Base-by-base conservation (phyloP, 2,329 filamentous ascomycete genomes). In the Fusarium dlaminii region DNA sequence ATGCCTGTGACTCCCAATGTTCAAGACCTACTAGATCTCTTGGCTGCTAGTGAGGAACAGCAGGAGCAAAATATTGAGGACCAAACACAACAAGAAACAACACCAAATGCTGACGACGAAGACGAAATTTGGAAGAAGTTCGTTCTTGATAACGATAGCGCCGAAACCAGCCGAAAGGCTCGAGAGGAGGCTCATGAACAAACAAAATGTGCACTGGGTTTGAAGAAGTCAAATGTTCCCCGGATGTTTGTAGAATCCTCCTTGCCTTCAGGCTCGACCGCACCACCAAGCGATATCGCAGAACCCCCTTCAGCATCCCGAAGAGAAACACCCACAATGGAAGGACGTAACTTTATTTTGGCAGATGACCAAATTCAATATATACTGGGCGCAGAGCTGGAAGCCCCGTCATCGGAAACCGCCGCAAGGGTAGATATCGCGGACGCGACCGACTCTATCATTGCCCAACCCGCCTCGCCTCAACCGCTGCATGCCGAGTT, bases 51-150 rank as follows among this genome's bases (percentile, higher is more conserved):
- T 9, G 70, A 72, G 49, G 58, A 56, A 43, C 43, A 29, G 22
- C 57, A 49, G 4, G 55, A 14, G 12, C 27, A 24, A 29, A 12
- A 37, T 8, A 46, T 37, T 20, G 27, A 58, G 27, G 39, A 11
- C 17, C 20, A n/a, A 27, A 36, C 64, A 14, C 17, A 24, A 17
- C 42, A 14, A 42, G 45, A 69, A 36, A 27, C n/a, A 24, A 37
- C 17, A 29, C 22, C 27, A 30, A 56, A 67, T 34, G 70, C 73
- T 24, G 73, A 80, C 37, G 76, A 79, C 15, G 76, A 80, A 40
- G 77, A 80, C 29, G 75, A 78, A 42, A 66, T 80, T 12, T 81
- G 76, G 80, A 80, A 76, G 63, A 77, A 39, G 49, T 81, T 81
- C 63, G 58, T 81, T 29, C 72, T 78, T 22, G 77, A 79, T 51